Conservation (phyloP, 2,329 filamentous ascomycete genomes). For the Fusarium sp. region DNA sequence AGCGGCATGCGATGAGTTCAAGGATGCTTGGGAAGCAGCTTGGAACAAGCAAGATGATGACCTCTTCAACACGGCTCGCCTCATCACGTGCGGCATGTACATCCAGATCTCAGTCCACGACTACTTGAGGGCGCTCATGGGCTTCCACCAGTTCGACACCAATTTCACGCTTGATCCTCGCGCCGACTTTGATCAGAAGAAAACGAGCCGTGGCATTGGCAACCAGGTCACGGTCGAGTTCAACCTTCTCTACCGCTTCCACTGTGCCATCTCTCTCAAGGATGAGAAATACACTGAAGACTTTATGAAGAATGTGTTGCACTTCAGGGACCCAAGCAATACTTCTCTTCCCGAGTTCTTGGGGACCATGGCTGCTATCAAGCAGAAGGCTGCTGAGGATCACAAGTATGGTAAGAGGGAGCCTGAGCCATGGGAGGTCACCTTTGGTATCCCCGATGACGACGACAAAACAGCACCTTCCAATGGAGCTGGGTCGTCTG, state of each 20-base stretch:
- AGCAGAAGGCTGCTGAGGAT: neutral
- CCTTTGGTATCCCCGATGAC: neutral
- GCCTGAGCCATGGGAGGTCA: constrained; percentile 1
- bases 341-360: neutral
- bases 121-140: constrained; percentile 52
- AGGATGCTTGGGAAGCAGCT: neutral
- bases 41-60: constrained; percentile 7
- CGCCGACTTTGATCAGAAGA: constrained; percentile 33
- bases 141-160: constrained; percentile 64
- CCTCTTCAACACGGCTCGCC: constrained; percentile 4
- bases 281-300: constrained; percentile 48
- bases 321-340: neutral
- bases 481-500: neutral
- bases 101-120: constrained; percentile 59
- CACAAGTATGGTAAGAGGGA: neutral
- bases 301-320: constrained; percentile 19
- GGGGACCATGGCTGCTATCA: neutral
- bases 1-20: neutral
- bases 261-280: constrained; percentile 45
- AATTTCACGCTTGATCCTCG: constrained; percentile 63
- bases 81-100: constrained; percentile 65
- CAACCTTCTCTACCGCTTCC: constrained; percentile 51
- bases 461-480: neutral
- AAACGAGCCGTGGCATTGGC: constrained; percentile 44
- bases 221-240: constrained; percentile 52